phyloP scores from a whole-genome alignment of 1,284 basidiomycete genomes.

The Rhodotorula sp. region DNA sequence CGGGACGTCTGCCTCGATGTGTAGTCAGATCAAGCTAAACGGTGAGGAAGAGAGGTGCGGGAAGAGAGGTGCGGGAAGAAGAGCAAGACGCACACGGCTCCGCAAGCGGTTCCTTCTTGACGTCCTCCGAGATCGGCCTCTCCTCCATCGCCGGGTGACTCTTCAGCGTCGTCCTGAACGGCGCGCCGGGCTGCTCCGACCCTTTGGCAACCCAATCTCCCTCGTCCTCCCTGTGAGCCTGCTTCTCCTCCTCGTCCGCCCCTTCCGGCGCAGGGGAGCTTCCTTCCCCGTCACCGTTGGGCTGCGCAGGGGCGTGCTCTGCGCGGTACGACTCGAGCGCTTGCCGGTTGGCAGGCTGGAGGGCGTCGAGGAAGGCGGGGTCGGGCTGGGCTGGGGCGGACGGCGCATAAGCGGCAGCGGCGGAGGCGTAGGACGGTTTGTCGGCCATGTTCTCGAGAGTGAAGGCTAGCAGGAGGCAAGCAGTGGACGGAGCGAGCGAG shows the following conservation, averaged over 20 bases:
- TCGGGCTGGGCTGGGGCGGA: not conserved
- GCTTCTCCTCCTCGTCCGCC: not conserved
- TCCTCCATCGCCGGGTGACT: slow-evolving; percentile 3
- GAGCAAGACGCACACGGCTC: slow-evolving; percentile 12
- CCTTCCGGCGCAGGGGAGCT: too few relatives aligned
- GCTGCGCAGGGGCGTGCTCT: not conserved
- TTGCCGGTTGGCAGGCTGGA: slow-evolving; percentile 1
- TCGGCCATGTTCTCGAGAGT: not conserved
- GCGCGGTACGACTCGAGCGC: not conserved
- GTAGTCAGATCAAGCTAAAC: too few relatives aligned
- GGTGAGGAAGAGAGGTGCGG: not conserved
- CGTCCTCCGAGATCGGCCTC: not conserved
- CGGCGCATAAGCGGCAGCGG: not conserved
- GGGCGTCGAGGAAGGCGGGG: slow-evolving; percentile 2
- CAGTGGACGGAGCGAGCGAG: too few relatives aligned
- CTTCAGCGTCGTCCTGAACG: not conserved
- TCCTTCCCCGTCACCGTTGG: not conserved
- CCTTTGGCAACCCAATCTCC: too few relatives aligned
- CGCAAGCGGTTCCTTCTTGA: slow-evolving; percentile 11
- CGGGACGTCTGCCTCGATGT: slow-evolving; percentile 23
- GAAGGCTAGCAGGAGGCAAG: too few relatives aligned
- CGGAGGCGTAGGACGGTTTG: slow-evolving; percentile 1
- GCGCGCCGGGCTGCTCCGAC: not conserved
- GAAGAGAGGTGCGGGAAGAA: too few relatives aligned
- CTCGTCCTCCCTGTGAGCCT: too few relatives aligned